Conservation (phyloP, 2,329 filamentous ascomycete genomes). For the Aureobasidium sp. region DNA sequence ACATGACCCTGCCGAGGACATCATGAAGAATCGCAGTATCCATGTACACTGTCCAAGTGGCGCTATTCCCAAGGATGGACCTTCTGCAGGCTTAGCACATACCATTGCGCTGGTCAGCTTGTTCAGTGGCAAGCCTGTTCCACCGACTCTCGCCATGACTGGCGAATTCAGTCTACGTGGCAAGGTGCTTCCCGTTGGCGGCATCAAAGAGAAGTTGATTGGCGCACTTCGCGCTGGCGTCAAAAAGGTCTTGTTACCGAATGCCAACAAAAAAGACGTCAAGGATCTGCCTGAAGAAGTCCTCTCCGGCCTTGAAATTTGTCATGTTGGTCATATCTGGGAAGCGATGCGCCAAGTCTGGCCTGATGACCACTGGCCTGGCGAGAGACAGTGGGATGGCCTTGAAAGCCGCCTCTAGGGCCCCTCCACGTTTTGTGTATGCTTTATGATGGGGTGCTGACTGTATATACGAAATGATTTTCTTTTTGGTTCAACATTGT, state of each 20-base stretch:
- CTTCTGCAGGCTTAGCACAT: slow-evolving; percentile 79
- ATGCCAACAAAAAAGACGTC: slow-evolving; percentile 84
- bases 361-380: slow-evolving; percentile 81
- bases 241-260: slow-evolving; percentile 82
- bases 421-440: neutral
- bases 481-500: neutral
- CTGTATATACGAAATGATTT: neutral
- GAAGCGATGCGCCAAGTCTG: slow-evolving; percentile 85
- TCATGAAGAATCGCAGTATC: slow-evolving; percentile 90
- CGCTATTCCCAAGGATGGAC: slow-evolving; percentile 88
- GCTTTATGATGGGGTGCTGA: neutral
- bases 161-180: slow-evolving; percentile 72
- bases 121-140: slow-evolving; percentile 77
- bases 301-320: slow-evolving; percentile 73
- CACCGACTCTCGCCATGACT: slow-evolving; percentile 93
- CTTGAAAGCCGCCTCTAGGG: slow-evolving; percentile 68
- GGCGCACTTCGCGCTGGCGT: slow-evolving; percentile 88
- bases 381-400: slow-evolving; percentile 57
- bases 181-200: slow-evolving; percentile 85
- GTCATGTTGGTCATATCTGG: slow-evolving; percentile 88
- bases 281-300: slow-evolving; percentile 89
- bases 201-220: slow-evolving; percentile 98
- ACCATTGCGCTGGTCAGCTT: slow-evolving; percentile 87
- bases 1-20: slow-evolving; percentile 71
- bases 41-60: slow-evolving; percentile 95